phyloP scores from a whole-genome alignment of 805 yeast species.

The Pichia cephalocereana region DNA sequence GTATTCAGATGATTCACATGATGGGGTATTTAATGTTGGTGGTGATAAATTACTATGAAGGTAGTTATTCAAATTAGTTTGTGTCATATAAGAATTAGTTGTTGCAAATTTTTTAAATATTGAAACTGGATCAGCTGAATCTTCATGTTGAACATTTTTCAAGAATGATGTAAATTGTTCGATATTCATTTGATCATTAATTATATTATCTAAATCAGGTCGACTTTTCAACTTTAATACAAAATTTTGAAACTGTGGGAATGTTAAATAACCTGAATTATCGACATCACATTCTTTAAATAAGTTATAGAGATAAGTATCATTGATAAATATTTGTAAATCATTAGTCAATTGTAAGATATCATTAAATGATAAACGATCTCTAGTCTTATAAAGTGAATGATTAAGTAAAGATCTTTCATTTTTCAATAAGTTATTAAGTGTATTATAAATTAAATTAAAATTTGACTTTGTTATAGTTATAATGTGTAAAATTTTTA shows the following conservation, averaged over 20 bases:
- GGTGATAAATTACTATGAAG: slow-evolving; percentile 25
- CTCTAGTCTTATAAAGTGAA: not conserved
- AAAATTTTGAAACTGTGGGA: slow-evolving; percentile 66
- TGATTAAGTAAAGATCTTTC: slow-evolving; percentile 6
- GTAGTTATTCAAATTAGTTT: slow-evolving; percentile 23
- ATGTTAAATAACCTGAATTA: slow-evolving; percentile 44
- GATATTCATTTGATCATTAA: slow-evolving; percentile 19
- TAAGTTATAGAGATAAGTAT: slow-evolving; percentile 35
- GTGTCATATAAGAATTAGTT: slow-evolving; percentile 12
- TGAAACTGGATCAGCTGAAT: slow-evolving; percentile 17
- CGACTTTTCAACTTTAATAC: slow-evolving; percentile 60
- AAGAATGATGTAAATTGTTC: slow-evolving; percentile 37
- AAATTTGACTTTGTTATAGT: slow-evolving; percentile 46
- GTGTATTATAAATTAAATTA: slow-evolving; percentile 44
- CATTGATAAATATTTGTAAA: slow-evolving; percentile 64
- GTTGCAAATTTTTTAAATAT: slow-evolving; percentile 31
- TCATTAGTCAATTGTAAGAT: slow-evolving; percentile 56
- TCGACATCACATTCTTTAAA: slow-evolving; percentile 49
- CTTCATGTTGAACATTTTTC: slow-evolving; percentile 30
- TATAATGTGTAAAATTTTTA: slow-evolving; percentile 73
- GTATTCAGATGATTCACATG: slow-evolving; percentile 27
- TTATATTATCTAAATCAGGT: slow-evolving; percentile 44
- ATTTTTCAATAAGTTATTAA: slow-evolving; percentile 34
- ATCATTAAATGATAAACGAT: slow-evolving; percentile 48
- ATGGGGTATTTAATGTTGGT: slow-evolving; percentile 14